Evolutionary conservation across 768 basidiomycete genomes (phyloP).

Genomic region (Kwoniella bestiolae): DNA sequence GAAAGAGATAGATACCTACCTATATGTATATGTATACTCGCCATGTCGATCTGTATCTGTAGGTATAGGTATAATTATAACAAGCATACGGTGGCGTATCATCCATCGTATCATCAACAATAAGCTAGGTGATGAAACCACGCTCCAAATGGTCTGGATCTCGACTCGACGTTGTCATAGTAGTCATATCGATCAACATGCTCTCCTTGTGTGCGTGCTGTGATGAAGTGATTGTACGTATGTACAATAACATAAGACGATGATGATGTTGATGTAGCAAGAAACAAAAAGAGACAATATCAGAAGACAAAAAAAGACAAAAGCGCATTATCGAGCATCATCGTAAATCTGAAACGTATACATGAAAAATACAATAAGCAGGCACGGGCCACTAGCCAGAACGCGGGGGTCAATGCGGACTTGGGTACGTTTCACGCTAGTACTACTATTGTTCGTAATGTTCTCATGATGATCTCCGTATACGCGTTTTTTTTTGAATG

Average conservation of each 20-base stretch:
- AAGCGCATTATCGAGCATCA: neutral
- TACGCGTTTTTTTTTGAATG: too few species aligned
- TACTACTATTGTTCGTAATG: neutral
- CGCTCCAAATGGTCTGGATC: neutral
- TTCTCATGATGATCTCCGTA: neutral
- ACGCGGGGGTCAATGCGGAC: neutral
- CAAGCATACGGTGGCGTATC: neutral
- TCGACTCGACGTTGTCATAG: too few species aligned
- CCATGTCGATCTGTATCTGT: conserved; percentile 6
- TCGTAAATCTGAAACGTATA: conserved; percentile 6
- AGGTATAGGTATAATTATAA: neutral
- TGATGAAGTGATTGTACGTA: neutral
- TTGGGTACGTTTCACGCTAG: conserved; percentile 3
- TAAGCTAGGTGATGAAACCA: neutral
- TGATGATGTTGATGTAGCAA: neutral
- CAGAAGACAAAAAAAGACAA: conserved; percentile 1
- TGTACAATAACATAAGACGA: neutral
- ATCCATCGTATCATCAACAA: conserved; percentile 17
- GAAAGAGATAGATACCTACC: neutral
- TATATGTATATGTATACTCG: neutral
- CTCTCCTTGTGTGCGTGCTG: neutral
- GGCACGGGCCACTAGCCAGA: neutral
- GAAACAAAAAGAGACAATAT: neutral
- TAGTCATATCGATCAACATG: neutral
- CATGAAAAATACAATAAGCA: neutral